Evolutionary conservation across 352 stramenopile species (phyloP), one percentile per base, ranked within the genome.

Genomic region (Achlya hypogyna): DNA sequence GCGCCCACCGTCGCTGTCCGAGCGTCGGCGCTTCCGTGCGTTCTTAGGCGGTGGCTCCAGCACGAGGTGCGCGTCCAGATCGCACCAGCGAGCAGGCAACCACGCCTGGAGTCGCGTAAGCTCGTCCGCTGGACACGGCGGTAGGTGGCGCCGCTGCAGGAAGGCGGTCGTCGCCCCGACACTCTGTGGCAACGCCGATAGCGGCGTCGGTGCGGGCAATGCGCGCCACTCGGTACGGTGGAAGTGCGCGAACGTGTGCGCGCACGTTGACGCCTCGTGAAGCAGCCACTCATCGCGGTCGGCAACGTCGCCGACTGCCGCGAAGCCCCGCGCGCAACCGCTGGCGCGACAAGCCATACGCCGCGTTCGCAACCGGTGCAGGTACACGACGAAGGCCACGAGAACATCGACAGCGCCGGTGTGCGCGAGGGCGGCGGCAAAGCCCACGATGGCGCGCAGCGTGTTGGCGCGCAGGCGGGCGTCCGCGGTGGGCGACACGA

Each of bases 361-460:
- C 3, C 53, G 38, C 2, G 14, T 10, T 10, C 38, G 38, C 2
- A 45, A 16, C 12, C 49, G 31, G 38, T 62, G 53, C 10, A 62
- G 31, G 31, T 62, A 62, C 31, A 62, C 18, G 18, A 62, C 25
- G 18, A 49, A 32, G 12, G 25, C 29, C 20, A 4, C 8, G 1
- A 62, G 18, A 5, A 23, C 35, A 25, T 62, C n/a, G 28, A 62
- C 58, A n/a, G 42, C n/a, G 38, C n/a, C 2, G 0, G 22, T 20
- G 18, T 31, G 38, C 23, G 9, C 23, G 3, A 27, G 40, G 23
- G 58, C 79, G 35, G 81, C 91, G 49, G 88, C 74, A 70, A 79
- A 93, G 0, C 84, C 82, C 6, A 89, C 78, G 63, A 89, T 84
- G 1, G 82, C 80, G 22, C 84, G 82, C 22, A 93, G 71, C 0